These are phyloP conservation scores for Alternaria angustiovoidea DNA, from an alignment of 2,329 filamentous ascomycete species.

Conservation along the genomic window DNA sequence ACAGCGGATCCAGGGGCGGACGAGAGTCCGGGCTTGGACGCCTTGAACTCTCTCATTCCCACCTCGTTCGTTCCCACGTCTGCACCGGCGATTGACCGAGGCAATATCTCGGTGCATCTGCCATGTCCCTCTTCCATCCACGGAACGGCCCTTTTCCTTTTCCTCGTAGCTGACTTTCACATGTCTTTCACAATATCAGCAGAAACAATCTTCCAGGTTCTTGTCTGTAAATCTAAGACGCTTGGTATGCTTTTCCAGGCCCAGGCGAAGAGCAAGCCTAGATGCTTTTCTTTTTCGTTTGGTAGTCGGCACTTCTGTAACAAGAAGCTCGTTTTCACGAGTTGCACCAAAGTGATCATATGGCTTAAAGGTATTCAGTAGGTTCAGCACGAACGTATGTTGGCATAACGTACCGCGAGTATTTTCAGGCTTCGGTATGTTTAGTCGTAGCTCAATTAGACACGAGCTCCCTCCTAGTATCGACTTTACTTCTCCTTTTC, in stretches of 20 bases:
- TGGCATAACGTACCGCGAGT: neutral
- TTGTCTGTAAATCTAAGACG: neutral
- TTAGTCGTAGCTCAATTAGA: neutral
- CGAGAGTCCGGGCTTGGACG: neutral
- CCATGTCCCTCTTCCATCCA: neutral
- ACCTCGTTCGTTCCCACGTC: neutral
- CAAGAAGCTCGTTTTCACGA: neutral
- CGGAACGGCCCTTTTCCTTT: neutral
- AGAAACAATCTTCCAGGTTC: neutral
- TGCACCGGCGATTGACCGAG: neutral
- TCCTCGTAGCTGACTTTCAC: neutral
- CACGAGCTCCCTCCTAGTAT: neutral
- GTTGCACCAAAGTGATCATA: neutral
- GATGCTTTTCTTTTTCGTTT: neutral
- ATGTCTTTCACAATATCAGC: neutral
- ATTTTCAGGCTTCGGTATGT: neutral
- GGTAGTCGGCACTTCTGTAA: neutral
- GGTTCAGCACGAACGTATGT: neutral
- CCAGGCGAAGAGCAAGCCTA: neutral
- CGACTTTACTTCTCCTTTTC: neutral
- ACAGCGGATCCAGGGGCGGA: neutral
- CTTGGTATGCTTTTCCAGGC: neutral
- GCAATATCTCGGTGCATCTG: neutral
- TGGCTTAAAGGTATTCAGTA: neutral
- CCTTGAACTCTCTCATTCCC: neutral